phyloP scores from a whole-genome alignment of 768 basidiomycete genomes.

The Russula sp. region DNA sequence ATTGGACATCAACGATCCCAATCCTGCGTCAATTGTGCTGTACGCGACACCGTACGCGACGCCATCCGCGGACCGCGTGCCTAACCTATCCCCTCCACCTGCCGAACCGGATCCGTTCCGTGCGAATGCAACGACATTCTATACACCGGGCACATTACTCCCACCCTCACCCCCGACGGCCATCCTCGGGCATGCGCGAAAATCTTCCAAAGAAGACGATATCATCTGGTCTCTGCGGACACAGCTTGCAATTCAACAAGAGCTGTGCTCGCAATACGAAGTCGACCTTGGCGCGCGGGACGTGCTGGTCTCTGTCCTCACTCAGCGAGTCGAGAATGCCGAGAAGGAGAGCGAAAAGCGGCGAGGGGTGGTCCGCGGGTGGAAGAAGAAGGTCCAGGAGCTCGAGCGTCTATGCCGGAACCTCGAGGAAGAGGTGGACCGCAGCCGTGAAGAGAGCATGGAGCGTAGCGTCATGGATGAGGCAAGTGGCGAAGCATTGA shows the following conservation, averaged over 20 bases:
- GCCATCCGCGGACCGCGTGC: conserved; percentile 26
- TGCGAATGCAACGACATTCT: conserved; percentile 70
- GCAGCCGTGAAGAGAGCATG: conserved; percentile 75
- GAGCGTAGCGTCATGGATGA: conserved; percentile 82
- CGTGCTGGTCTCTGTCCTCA: conserved; percentile 62
- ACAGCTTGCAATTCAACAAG: conserved; percentile 69
- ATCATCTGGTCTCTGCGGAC: conserved; percentile 71
- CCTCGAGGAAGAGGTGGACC: conserved; percentile 86
- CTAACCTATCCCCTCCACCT: conserved; percentile 27
- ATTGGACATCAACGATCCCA: conserved; percentile 63
- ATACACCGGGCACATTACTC: conserved; percentile 70
- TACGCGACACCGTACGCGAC: conserved; percentile 40
- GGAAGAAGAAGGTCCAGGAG: conserved; percentile 77
- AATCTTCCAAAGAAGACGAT: conserved; percentile 67
- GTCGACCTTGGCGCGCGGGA: conserved; percentile 70
- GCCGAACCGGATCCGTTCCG: conserved; percentile 71
- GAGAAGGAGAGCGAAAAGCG: conserved; percentile 67
- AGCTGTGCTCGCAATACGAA: conserved; percentile 74
- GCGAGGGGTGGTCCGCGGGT: conserved; percentile 49
- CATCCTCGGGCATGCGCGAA: conserved; percentile 48
- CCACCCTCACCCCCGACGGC: conserved; percentile 53
- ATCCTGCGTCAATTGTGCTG: conserved; percentile 47
- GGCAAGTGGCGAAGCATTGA: conserved; percentile 73
- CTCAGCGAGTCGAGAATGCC: conserved; percentile 48
- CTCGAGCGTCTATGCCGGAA: conserved; percentile 63